Conservation (phyloP, 75 land plant genomes). For the Azolla pinnata region DNA sequence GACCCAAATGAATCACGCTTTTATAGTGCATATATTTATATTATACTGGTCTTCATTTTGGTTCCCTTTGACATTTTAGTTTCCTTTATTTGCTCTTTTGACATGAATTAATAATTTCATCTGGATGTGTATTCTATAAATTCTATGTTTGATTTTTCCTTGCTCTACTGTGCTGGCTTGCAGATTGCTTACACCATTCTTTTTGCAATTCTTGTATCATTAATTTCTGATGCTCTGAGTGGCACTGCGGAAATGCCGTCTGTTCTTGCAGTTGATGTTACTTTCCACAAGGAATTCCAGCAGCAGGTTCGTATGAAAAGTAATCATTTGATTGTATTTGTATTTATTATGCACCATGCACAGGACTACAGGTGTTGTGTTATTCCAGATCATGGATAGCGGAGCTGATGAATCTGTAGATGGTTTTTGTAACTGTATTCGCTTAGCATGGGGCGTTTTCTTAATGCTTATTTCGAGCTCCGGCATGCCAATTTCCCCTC, state of each 20-base stretch:
- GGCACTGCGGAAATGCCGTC: conserved; percentile 47
- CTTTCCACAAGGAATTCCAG: conserved; percentile 73
- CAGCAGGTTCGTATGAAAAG: conserved; percentile 33
- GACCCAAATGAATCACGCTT: no score
- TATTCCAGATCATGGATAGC: conserved; percentile 47
- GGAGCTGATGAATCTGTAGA: conserved; percentile 49
- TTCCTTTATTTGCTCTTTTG: no score
- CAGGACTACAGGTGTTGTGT: no score
- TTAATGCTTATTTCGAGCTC: conserved; percentile 51
- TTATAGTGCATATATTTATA: no score
- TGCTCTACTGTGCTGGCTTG: conserved; percentile 4
- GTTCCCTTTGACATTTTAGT: no score
- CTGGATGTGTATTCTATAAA: no score
- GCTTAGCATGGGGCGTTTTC: conserved; percentile 78
- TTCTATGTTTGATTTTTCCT: neutral
- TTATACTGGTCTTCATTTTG: no score
- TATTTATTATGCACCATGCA: no score
- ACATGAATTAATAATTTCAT: no score
- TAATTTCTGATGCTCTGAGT: conserved; percentile 86
- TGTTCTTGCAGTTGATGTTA: conserved; percentile 44
- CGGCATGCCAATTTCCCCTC: conserved; percentile 9
- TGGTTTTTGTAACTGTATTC: conserved; percentile 64
- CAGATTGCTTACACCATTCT: conserved; percentile 74
- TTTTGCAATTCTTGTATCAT: conserved; percentile 63
- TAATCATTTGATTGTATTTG: conserved; percentile 7